Percentiles rank a stretch among this genome's conserved stretches.
Evolutionary conservation across 192 early-diverging fungal genomes (phyloP).

Genomic region (Coemansia sp.): DNA sequence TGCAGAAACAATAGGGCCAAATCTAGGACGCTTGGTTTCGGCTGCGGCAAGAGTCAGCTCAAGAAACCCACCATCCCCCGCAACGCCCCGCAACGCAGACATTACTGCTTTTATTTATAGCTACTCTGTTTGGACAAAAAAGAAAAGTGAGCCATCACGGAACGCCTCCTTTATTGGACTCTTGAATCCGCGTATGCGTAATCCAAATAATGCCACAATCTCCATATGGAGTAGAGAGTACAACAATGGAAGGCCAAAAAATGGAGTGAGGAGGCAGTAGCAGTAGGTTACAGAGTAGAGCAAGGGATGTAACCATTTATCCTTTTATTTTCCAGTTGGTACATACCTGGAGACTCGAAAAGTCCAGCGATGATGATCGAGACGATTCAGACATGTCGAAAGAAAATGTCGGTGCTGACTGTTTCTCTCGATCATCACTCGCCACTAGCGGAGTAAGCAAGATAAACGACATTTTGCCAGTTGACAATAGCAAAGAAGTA

Average conservation of each 20-base stretch:
- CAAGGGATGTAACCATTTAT: background rate
- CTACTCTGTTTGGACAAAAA: background rate
- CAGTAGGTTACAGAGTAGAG: background rate
- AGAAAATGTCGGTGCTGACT: background rate
- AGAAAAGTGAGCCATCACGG: background rate
- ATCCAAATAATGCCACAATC: background rate
- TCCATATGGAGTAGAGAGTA: background rate
- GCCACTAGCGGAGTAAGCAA: constrained; percentile 31
- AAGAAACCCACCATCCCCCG: background rate
- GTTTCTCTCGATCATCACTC: background rate
- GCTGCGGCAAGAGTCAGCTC: background rate
- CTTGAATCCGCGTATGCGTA: background rate
- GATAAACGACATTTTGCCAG: constrained; percentile 33
- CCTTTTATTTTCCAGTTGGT: background rate
- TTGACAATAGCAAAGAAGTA: background rate
- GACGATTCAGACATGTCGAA: background rate
- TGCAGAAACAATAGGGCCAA: background rate
- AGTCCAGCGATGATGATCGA: background rate
- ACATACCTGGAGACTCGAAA: background rate
- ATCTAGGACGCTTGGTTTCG: background rate
- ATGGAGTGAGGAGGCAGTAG: background rate
- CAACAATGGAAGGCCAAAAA: background rate
- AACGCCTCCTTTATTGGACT: background rate
- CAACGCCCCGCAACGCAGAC: too few species aligned
- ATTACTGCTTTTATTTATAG: background rate